Conservation (phyloP, 306 rosid genomes). For the Vigna radiata region DNA sequence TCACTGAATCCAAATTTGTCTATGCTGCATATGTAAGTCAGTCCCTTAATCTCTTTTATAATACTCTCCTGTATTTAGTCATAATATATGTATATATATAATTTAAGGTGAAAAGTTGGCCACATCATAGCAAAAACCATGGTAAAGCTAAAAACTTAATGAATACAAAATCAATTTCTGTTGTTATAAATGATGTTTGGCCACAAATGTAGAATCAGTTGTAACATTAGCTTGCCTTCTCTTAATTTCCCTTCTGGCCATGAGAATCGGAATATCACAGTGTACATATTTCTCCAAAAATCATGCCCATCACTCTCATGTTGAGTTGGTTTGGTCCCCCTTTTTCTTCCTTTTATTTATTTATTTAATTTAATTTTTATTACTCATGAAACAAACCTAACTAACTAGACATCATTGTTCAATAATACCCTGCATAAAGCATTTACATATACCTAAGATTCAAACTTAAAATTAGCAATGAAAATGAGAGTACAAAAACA, state of each 20-base stretch:
- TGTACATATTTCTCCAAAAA: constrained; percentile 23
- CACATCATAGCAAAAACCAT: constrained; percentile 1
- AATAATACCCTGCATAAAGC: too few relatives aligned
- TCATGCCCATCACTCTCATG: constrained; percentile 53
- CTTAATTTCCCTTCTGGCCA: constrained; percentile 30
- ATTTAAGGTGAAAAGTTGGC: constrained; percentile 6
- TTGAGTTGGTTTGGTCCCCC: constrained; percentile 66
- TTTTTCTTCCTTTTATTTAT: constrained; percentile 30
- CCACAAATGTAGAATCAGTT: constrained; percentile 25
- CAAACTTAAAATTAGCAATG: neutral
- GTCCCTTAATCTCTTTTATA: too few relatives aligned
- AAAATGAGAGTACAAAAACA: too few relatives aligned
- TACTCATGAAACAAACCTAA: constrained; percentile 19
- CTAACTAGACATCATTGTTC: constrained; percentile 16
- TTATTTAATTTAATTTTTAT: constrained; percentile 20
- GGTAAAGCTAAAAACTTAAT: constrained; percentile 4
- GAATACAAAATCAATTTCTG: constrained; percentile 9
- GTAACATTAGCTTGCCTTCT: constrained; percentile 33
- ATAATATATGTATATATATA: neutral
- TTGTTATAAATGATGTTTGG: constrained; percentile 38
- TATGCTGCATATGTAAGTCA: neutral
- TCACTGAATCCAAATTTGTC: constrained; percentile 2
- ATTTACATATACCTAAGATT: too few relatives aligned
- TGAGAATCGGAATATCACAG: constrained; percentile 48
- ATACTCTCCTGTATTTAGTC: neutral